Percentiles rank a stretch among this genome's conserved stretches.
Conservation (phyloP, 2,329 filamentous ascomycete species). For the Mycosphaerelloides madeirae region DNA sequence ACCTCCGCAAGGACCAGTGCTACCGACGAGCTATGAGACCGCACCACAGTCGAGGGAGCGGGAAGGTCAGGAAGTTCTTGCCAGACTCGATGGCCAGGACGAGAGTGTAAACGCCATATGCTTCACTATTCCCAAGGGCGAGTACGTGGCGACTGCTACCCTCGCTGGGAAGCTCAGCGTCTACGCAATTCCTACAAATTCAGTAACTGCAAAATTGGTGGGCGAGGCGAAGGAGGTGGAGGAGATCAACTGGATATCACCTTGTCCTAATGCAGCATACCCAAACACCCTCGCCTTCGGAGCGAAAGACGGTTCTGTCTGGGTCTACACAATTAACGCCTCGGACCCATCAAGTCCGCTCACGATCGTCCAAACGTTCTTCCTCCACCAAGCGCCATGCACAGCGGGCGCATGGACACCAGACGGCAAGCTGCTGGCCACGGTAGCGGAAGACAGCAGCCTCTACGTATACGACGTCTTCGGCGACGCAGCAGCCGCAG, state of each 20-base stretch:
- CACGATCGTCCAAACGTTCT: conserved; percentile 84
- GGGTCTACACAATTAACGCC: conserved; percentile 85
- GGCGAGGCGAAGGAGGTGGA: conserved; percentile 83
- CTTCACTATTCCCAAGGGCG: conserved; percentile 78
- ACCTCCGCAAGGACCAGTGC: conserved; percentile 56
- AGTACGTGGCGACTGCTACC: conserved; percentile 80
- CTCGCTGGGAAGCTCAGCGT: conserved; percentile 77
- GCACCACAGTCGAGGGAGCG: conserved; percentile 55
- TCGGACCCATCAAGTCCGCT: conserved; percentile 59
- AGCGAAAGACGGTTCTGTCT: conserved; percentile 85
- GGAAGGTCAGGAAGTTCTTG: conserved; percentile 61
- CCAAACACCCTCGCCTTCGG: conserved; percentile 83
- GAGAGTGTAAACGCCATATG: conserved; percentile 84
- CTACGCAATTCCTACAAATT: conserved; percentile 27
- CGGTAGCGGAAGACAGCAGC: conserved; percentile 81
- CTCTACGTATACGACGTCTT: conserved; percentile 93
- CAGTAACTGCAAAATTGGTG: conserved; percentile 50
- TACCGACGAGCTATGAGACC: conserved; percentile 71
- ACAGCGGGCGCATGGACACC: conserved; percentile 89
- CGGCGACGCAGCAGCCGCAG: conserved; percentile 66
- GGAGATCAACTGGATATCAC: conserved; percentile 84
- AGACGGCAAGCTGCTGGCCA: conserved; percentile 80
- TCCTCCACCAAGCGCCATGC: conserved; percentile 78
- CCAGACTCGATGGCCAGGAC: conserved; percentile 79
- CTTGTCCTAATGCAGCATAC: conserved; percentile 67